Conservation (phyloP, 2,329 filamentous ascomycete species). For the Cladosporium halotolerans region DNA sequence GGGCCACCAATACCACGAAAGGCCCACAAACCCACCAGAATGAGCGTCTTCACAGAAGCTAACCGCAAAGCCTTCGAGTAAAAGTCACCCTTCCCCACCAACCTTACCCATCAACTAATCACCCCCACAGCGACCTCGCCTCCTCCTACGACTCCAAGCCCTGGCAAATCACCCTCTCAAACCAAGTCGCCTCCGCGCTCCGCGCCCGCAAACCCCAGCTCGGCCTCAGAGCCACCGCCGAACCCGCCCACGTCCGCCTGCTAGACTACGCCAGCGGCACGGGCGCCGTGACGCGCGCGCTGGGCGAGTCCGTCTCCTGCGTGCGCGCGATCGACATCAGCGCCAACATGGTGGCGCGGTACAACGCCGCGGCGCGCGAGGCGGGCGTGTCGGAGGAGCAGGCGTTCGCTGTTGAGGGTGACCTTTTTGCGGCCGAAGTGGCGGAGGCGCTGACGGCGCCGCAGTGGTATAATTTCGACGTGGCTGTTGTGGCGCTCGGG, state of each 20-base stretch:
- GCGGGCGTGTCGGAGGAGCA: slow-evolving; percentile 18
- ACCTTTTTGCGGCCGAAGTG: slow-evolving; percentile 31
- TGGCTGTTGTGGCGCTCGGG: slow-evolving; percentile 38
- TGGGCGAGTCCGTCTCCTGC: slow-evolving; percentile 24
- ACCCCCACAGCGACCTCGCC: slow-evolving; percentile 24
- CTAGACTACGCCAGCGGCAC: slow-evolving; percentile 33
- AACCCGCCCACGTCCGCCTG: slow-evolving; percentile 18
- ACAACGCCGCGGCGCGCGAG: slow-evolving; percentile 23
- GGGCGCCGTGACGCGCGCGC: slow-evolving; percentile 28
- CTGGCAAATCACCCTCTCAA: slow-evolving; percentile 27
- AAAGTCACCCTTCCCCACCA: neutral
- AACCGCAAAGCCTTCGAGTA: slow-evolving; percentile 31
- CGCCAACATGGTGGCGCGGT: slow-evolving; percentile 27
- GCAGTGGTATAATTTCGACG: slow-evolving; percentile 36
- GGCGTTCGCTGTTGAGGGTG: slow-evolving; percentile 27
- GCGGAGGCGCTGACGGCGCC: slow-evolving; percentile 19
- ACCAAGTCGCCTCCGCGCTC: slow-evolving; percentile 26
- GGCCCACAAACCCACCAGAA: slow-evolving; percentile 1
- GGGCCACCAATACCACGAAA: too few species aligned
- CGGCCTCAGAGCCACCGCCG: slow-evolving; percentile 14
- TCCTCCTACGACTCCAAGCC: slow-evolving; percentile 27
- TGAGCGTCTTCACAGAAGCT: slow-evolving; percentile 30
- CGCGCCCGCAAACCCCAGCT: slow-evolving; percentile 25
- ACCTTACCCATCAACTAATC: neutral
- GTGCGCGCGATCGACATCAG: slow-evolving; percentile 30